A percentile compares a stretch with the other conserved stretches of the same genome.
Evolutionary conservation across 2,329 filamentous ascomycete genomes (phyloP).

Genomic region (Pseudogymnoascus sp.): DNA sequence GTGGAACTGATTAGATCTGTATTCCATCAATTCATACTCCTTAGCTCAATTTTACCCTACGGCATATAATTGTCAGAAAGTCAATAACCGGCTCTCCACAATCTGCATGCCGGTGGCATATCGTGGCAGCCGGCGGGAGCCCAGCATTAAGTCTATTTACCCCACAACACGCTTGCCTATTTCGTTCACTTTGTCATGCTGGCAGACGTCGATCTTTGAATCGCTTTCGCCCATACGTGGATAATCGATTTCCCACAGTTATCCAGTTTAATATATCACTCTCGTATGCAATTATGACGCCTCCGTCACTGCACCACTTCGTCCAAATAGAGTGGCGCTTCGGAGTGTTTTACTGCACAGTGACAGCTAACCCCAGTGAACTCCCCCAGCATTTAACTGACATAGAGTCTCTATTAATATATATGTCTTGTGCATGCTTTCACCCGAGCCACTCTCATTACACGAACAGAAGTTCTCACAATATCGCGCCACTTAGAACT

Average conservation of each 20-base stretch:
- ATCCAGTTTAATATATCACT: background rate
- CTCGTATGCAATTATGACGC: background rate
- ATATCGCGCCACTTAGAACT: background rate
- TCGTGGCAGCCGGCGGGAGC: background rate
- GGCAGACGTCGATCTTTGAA: background rate
- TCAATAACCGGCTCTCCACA: background rate
- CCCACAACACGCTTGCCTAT: background rate
- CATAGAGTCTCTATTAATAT: background rate
- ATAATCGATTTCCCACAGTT: background rate
- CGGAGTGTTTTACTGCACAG: background rate
- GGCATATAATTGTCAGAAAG: background rate
- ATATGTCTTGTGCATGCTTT: background rate
- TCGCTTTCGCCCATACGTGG: background rate
- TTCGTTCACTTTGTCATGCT: background rate
- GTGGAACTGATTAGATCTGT: background rate
- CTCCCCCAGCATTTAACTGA: background rate
- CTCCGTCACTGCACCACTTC: background rate
- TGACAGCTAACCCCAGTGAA: background rate
- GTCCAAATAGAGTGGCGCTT: background rate
- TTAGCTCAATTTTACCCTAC: background rate
- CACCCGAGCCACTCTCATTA: background rate
- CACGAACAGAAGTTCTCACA: background rate
- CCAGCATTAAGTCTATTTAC: background rate
- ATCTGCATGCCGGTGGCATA: background rate
- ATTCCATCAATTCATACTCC: background rate